A percentile compares a stretch with the other conserved stretches of the same genome.
Conservation (phyloP, 768 basidiomycete genomes). For the Calvatia gigantea region DNA sequence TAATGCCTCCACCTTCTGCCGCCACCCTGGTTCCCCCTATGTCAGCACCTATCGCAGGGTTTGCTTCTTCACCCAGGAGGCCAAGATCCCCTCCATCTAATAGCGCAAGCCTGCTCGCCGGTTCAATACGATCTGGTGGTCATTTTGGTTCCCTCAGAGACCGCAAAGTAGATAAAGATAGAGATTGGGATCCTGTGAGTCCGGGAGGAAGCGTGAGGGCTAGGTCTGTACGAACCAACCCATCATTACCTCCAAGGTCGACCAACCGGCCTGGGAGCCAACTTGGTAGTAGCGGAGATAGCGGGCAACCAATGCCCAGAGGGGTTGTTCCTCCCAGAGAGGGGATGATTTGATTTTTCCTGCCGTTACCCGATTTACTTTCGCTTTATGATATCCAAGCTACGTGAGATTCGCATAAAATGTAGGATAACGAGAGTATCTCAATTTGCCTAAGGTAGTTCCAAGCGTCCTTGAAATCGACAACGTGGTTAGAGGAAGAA, state of each 20-base stretch:
- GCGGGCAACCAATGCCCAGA: slow-evolving; percentile 33
- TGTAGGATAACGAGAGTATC: too few species aligned
- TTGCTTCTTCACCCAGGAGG: slow-evolving; percentile 25
- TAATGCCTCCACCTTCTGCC: slow-evolving; percentile 23
- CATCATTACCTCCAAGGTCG: slow-evolving; percentile 53
- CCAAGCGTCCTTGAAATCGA: too few species aligned
- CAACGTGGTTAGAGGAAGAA: too few species aligned
- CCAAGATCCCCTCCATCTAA: slow-evolving; percentile 8
- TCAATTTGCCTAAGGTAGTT: too few species aligned
- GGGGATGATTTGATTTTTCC: slow-evolving; percentile 51
- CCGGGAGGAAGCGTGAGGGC: slow-evolving; percentile 46
- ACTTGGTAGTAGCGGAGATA: slow-evolving; percentile 25
- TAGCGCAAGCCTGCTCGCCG: slow-evolving; percentile 1
- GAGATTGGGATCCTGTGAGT: slow-evolving; percentile 24
- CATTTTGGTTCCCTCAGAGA: slow-evolving; percentile 12
- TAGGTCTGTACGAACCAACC: slow-evolving; percentile 14
- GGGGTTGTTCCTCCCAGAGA: slow-evolving; percentile 53
- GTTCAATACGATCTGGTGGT: neutral
- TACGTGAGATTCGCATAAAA: too few species aligned
- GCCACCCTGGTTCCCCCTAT: slow-evolving; percentile 30
- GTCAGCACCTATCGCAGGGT: neutral
- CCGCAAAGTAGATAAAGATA: slow-evolving; percentile 16
- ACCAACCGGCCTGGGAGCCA: slow-evolving; percentile 61
- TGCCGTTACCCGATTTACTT: neutral
- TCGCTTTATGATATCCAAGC: neutral